Conservation (phyloP, 2,329 filamentous ascomycete genomes). For the Metarhizium robertsii region DNA sequence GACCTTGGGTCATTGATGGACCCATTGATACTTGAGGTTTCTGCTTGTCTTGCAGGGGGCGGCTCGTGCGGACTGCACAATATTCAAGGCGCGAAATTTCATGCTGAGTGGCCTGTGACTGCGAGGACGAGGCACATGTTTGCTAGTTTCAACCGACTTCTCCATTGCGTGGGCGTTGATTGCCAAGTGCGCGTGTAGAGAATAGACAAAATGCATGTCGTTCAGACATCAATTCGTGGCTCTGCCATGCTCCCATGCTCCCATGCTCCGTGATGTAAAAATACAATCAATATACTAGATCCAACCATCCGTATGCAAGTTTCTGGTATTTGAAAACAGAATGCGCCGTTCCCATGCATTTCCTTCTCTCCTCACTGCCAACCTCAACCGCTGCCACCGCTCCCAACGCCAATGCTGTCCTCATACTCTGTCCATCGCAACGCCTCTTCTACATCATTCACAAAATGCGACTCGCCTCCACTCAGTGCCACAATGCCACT, state of each 20-base stretch:
- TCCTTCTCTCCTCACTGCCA: background rate
- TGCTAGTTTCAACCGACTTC: too few relatives aligned
- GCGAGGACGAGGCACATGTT: too few relatives aligned
- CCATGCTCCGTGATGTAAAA: background rate
- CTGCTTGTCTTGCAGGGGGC: too few relatives aligned
- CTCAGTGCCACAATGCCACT: slow-evolving; percentile 80
- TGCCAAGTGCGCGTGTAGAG: too few relatives aligned
- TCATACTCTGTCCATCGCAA: slow-evolving; percentile 71
- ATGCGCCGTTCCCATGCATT: background rate
- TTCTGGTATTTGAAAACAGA: background rate
- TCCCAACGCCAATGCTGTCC: slow-evolving; percentile 30
- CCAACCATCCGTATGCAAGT: background rate
- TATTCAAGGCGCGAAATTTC: too few relatives aligned
- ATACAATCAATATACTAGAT: background rate
- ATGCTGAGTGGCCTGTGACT: too few relatives aligned
- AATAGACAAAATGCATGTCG: too few relatives aligned
- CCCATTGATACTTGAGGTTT: too few relatives aligned
- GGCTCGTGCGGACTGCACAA: too few relatives aligned
- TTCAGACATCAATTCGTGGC: background rate
- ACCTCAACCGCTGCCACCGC: slow-evolving; percentile 6
- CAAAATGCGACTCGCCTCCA: slow-evolving; percentile 71
- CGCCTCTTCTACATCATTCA: slow-evolving; percentile 75
- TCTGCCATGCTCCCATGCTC: background rate
- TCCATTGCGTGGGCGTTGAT: too few relatives aligned
- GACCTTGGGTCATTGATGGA: too few relatives aligned